phyloP scores from a whole-genome alignment of 805 yeast genomes.

The Sugiyamaella boreocaroliniensis region DNA sequence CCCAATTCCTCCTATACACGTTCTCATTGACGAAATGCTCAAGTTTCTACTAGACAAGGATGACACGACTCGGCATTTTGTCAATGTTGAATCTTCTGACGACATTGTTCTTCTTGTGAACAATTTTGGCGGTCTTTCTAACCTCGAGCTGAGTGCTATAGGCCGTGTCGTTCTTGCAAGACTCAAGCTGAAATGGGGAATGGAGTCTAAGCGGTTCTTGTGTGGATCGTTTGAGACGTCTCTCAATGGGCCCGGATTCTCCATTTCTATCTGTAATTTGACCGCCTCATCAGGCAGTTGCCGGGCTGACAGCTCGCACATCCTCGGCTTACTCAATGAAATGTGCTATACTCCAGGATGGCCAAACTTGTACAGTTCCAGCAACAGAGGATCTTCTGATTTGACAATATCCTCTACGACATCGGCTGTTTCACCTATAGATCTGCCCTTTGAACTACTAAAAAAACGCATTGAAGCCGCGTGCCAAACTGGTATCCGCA shows the following conservation, averaged over 20 bases:
- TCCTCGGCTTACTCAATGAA: neutral
- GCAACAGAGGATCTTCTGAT: neutral
- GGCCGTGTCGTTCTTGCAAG: constrained; percentile 49
- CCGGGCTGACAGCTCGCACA: neutral
- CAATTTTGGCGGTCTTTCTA: constrained; percentile 83
- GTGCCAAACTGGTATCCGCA: neutral
- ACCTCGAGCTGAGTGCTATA: constrained; percentile 66
- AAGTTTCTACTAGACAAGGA: constrained; percentile 52
- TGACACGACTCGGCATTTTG: constrained; percentile 75
- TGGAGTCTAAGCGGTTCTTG: constrained; percentile 58
- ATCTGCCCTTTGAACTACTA: neutral
- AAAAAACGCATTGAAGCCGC: neutral
- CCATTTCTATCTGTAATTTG: constrained; percentile 65
- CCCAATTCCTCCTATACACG: constrained; percentile 71
- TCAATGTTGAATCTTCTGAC: constrained; percentile 54
- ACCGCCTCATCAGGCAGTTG: neutral
- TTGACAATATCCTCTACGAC: neutral
- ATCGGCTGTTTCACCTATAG: neutral
- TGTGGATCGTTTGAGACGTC: constrained; percentile 81
- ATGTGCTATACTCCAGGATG: constrained; percentile 6
- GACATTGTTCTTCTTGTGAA: constrained; percentile 66
- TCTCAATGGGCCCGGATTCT: constrained; percentile 83
- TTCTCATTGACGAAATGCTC: constrained; percentile 49
- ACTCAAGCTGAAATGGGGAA: constrained; percentile 43
- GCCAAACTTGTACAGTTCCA: neutral